Evolutionary conservation across 805 yeast genomes (phyloP), one percentile per base, ranked within the genome.

Genomic region (Torulaspora quercuum): DNA sequence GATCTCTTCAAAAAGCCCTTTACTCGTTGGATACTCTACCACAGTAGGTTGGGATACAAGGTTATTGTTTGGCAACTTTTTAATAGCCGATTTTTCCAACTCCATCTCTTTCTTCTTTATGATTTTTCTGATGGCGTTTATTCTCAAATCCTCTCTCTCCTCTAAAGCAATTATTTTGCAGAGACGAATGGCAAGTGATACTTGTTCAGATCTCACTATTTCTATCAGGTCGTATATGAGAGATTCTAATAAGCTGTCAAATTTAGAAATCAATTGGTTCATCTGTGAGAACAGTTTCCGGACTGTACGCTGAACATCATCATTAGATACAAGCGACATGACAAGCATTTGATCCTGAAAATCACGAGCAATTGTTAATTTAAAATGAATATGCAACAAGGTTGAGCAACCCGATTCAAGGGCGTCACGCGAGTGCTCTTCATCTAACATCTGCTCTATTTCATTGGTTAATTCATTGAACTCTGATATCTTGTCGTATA

Each of bases 131-230:
- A 65, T 53, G 1, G 65, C 60, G 6, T 53, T 55, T 14, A 68
- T 69, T 34, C 80, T 78, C 42, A 78, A 59, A 53, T 92, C 98
- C 52, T 85, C 87, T 18, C 73, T 68, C 46, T 82, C 85, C 59
- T 92, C 98, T 45, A 67, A 70, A 45, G 88, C 94, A 27, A 92
- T 69, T 11, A 92, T 75, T 46, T 86, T 83, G 26, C 87, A 78
- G 30, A 83, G 57, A 35, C 89, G 76, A 23, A 80, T 78, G 1
- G 85, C 78, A 45, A 88, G 65, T 20, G 81, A 76, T 20, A 64
- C 61, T 54, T 89, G 86, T 0, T 77, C 82, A 12, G 74, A 78
- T 37, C 83, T 79, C 4, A 83, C 70, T 12, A 82, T 72, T 57
- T 88, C 97, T 7, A 87, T 76, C 23, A 87, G 51, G 34, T 76